phyloP scores from a whole-genome alignment of 257 asterid genomes.

The Gentiana dahurica region DNA sequence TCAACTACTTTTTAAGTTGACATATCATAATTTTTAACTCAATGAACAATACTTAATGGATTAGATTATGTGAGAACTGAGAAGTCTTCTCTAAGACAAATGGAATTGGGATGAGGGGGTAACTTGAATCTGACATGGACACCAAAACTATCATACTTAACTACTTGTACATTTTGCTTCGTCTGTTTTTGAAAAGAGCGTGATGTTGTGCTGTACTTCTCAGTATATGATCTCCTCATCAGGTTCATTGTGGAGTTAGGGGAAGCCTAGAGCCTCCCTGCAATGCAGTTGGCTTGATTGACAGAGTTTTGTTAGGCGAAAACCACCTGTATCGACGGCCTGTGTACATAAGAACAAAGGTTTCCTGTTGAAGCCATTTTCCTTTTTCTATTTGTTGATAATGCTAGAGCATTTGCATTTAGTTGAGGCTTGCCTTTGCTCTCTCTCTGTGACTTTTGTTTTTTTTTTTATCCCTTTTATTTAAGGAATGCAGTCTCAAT shows the following conservation, averaged over 20 bases:
- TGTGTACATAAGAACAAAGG: conserved; percentile 88
- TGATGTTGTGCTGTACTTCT: too few species aligned
- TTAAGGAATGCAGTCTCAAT: conserved; percentile 74
- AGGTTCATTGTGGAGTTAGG: conserved; percentile 75
- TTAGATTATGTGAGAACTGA: too few species aligned
- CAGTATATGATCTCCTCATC: conserved; percentile 7
- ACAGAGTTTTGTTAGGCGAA: conserved; percentile 69
- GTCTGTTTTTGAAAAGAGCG: too few species aligned
- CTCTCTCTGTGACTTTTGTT: not conserved
- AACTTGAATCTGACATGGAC: too few species aligned
- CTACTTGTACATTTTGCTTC: too few species aligned
- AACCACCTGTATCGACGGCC: conserved; percentile 78
- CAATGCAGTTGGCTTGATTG: conserved; percentile 81
- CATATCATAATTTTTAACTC: too few species aligned
- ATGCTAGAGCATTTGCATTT: conserved; percentile 6
- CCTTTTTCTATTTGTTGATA: conserved; percentile 9
- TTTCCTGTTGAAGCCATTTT: conserved; percentile 10
- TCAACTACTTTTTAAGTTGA: too few species aligned
- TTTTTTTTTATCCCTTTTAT: not conserved
- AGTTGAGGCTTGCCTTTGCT: not conserved
- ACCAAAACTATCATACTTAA: too few species aligned
- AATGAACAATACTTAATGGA: too few species aligned
- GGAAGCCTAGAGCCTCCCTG: conserved; percentile 93
- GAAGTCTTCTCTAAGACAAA: too few species aligned
- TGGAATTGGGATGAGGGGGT: too few species aligned